Conservation (phyloP, 306 rosid species). For the Macrotyloma uniflorum region DNA sequence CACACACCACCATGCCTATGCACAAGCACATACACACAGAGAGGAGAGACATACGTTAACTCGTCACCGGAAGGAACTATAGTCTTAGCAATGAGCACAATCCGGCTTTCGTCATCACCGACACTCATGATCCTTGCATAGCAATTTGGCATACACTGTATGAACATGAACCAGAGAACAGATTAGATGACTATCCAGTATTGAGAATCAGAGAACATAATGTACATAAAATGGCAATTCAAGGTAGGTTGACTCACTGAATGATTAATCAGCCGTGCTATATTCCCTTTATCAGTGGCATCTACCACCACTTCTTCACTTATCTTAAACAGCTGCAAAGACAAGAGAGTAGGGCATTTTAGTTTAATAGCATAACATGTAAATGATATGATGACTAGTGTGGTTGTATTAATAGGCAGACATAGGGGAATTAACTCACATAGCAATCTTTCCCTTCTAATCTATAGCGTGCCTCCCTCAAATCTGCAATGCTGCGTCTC, state of each 20-base stretch:
- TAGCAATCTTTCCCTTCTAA: slow-evolving; percentile 92
- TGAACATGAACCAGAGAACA: slow-evolving; percentile 25
- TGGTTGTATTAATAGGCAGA: background rate
- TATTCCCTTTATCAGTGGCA: slow-evolving; percentile 98
- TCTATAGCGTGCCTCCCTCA: slow-evolving; percentile 90
- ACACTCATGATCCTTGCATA: slow-evolving; percentile 99
- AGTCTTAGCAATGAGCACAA: slow-evolving; percentile 94
- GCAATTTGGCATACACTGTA: slow-evolving; percentile 98
- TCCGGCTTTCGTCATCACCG: slow-evolving; percentile 93
- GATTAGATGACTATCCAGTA: slow-evolving; percentile 1
- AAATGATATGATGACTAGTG: background rate
- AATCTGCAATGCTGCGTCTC: slow-evolving; percentile 86
- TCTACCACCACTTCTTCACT: slow-evolving; percentile 99
- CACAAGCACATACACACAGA: no score
- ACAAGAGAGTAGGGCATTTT: slow-evolving; percentile 20
- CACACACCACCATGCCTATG: background rate
- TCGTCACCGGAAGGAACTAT: slow-evolving; percentile 79
- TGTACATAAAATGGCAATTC: background rate
- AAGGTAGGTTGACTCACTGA: slow-evolving; percentile 63
- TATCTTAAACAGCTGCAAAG: slow-evolving; percentile 88
- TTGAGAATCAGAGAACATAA: background rate
- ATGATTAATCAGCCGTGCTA: slow-evolving; percentile 97
- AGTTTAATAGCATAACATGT: slow-evolving; percentile 17
- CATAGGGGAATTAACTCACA: slow-evolving; percentile 52
- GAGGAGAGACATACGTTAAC: slow-evolving; percentile 64